These are phyloP conservation scores for Phytophthora melonis DNA, from an alignment of 352 stramenopile genomes.

Conservation along the genomic window DNA sequence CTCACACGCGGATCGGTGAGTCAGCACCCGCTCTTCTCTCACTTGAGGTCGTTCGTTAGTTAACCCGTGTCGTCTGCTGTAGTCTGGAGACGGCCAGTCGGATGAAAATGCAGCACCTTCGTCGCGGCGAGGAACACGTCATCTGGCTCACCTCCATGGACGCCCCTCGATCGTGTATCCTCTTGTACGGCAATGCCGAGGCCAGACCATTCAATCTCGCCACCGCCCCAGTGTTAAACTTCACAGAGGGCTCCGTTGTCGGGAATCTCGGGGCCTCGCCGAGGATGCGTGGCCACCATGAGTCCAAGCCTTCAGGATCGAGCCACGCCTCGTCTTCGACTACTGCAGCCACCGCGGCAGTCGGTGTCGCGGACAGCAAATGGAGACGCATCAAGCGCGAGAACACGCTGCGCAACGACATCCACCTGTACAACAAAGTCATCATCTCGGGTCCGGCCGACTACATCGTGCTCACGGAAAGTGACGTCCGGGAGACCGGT, in stretches of 20 bases:
- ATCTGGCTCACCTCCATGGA: slow-evolving; percentile 54
- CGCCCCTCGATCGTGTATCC: slow-evolving; percentile 44
- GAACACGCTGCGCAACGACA: slow-evolving; percentile 37
- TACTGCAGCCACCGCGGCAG: neutral
- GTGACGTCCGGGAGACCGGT: slow-evolving; percentile 42
- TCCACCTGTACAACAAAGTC: slow-evolving; percentile 53
- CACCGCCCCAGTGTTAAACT: slow-evolving; percentile 37
- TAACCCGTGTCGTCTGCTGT: neutral
- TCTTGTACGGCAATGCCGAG: slow-evolving; percentile 53
- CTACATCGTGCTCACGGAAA: slow-evolving; percentile 50
- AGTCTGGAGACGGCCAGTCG: slow-evolving; percentile 48
- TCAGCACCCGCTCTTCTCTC: neutral
- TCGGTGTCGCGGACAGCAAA: slow-evolving; percentile 30
- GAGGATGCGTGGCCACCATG: neutral
- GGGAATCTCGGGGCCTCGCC: slow-evolving; percentile 42
- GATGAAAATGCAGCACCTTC: slow-evolving; percentile 52
- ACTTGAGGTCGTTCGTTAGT: neutral
- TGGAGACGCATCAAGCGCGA: slow-evolving; percentile 54
- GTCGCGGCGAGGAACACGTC: slow-evolving; percentile 46
- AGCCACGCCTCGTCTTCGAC: slow-evolving; percentile 13
- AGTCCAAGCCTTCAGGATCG: neutral
- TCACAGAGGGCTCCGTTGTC: slow-evolving; percentile 52
- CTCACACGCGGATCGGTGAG: slow-evolving; percentile 45
- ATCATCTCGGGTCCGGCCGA: slow-evolving; percentile 50
- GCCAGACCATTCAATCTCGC: slow-evolving; percentile 46